phyloP scores from a whole-genome alignment of 345 rosid genomes.

The Gossypium herbaceum region DNA sequence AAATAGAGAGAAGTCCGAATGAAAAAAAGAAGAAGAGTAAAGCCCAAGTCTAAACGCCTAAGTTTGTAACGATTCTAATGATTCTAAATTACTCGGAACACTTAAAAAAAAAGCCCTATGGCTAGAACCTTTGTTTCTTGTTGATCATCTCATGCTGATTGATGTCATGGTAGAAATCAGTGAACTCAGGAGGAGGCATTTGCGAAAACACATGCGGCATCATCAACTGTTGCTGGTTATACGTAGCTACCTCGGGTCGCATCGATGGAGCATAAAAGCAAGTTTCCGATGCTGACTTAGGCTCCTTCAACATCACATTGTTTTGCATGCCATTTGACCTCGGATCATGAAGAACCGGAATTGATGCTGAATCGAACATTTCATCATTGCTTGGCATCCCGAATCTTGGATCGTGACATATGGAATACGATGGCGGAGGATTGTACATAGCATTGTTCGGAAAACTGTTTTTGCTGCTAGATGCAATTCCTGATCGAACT shows the following conservation, averaged over 20 bases:
- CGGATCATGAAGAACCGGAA: not conserved
- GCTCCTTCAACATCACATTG: slow-evolving; percentile 2
- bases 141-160: not conserved
- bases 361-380: not conserved
- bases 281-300: not conserved
- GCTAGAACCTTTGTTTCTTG: not conserved
- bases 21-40: not conserved
- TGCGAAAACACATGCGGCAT: not conserved
- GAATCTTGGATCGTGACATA: not conserved
- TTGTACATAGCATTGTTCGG: not conserved
- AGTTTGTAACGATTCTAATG: not conserved
- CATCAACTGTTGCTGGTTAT: not conserved
- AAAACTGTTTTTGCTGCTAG: not conserved
- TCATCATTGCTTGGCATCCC: not conserved
- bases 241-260: not conserved
- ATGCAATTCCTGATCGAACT: slow-evolving; percentile 5
- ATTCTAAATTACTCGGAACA: not conserved
- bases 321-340: not conserved
- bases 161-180: not conserved
- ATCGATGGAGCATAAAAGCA: not conserved
- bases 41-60: not conserved
- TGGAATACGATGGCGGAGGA: not conserved
- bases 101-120: not conserved
- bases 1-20: not conserved
- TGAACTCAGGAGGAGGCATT: not conserved